Evolutionary conservation across 1,284 basidiomycete species (phyloP).

Genomic region (Austropuccinia psidii): DNA sequence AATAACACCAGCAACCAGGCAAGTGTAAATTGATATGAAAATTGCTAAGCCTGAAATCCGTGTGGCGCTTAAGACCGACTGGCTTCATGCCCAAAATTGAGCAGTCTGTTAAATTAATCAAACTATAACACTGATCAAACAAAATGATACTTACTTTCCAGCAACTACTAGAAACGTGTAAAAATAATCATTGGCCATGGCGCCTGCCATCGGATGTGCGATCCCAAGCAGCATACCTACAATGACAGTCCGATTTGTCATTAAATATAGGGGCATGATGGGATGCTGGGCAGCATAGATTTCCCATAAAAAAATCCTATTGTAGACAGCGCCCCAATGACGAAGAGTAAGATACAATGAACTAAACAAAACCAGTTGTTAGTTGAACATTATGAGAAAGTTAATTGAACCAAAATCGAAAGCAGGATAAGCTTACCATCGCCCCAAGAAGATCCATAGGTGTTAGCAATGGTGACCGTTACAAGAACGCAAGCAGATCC

Average conservation of each 20-base stretch:
- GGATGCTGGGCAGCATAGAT: constrained; percentile 45
- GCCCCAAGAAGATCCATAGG: constrained; percentile 44
- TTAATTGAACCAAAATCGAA: no score
- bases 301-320: constrained; percentile 46
- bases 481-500: constrained; percentile 47
- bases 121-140: neutral
- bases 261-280: constrained; percentile 46
- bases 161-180: constrained; percentile 40
- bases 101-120: neutral
- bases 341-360: constrained; percentile 46
- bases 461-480: constrained; percentile 48
- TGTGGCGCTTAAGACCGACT: constrained; percentile 6
- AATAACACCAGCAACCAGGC: neutral
- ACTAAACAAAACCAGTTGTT: constrained; percentile 26
- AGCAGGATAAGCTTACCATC: constrained; percentile 39
- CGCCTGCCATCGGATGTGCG: constrained; percentile 46
- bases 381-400: neutral
- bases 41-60: neutral
- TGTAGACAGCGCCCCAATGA: constrained; percentile 43
- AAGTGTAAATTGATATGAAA: constrained; percentile 6
- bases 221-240: constrained; percentile 45
- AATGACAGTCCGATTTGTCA: constrained; percentile 47
- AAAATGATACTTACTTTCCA: constrained; percentile 9
- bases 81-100: neutral
- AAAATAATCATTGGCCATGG: constrained; percentile 46